These are phyloP conservation scores for Boletales sp. DNA, from an alignment of 768 basidiomycete species.

Conservation along the genomic window DNA sequence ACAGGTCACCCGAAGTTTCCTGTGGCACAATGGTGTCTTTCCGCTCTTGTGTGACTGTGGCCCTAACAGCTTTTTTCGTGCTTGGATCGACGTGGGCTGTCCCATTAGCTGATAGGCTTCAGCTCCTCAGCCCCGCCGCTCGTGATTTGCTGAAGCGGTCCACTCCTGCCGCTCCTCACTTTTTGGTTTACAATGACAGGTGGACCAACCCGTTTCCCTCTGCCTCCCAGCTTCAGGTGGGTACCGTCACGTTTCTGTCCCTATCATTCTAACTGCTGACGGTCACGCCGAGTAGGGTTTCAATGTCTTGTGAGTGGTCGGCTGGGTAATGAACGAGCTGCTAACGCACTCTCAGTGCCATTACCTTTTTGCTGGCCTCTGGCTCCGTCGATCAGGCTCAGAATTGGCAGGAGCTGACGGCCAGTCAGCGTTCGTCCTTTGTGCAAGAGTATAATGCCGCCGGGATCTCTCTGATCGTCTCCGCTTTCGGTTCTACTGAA, in stretches of 20 bases:
- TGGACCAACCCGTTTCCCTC: constrained; percentile 45
- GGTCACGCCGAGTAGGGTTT: constrained; percentile 23
- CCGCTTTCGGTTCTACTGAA: constrained; percentile 46
- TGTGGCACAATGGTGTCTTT: constrained; percentile 16
- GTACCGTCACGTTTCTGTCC: background rate
- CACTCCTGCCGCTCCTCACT: constrained; percentile 47
- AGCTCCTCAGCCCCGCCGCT: constrained; percentile 19
- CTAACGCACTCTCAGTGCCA: constrained; percentile 22
- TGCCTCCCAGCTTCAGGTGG: constrained; percentile 41
- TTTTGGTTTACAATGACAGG: constrained; percentile 38
- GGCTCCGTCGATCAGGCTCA: constrained; percentile 45
- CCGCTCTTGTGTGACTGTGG: constrained; percentile 1
- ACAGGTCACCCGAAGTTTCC: background rate
- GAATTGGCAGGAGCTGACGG: constrained; percentile 41
- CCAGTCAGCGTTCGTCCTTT: constrained; percentile 37
- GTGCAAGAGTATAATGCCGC: constrained; percentile 48
- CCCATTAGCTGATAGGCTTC: constrained; percentile 22
- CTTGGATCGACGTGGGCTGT: constrained; percentile 11
- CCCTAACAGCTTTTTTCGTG: constrained; percentile 4
- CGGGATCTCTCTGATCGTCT: constrained; percentile 57
- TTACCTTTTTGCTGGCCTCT: constrained; percentile 40
- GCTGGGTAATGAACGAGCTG: background rate
- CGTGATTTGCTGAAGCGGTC: constrained; percentile 18
- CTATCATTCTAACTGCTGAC: background rate
- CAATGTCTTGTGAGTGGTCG: constrained; percentile 31